phyloP scores from a whole-genome alignment of 2,329 filamentous ascomycete species.

The Pyricularia sp. region DNA sequence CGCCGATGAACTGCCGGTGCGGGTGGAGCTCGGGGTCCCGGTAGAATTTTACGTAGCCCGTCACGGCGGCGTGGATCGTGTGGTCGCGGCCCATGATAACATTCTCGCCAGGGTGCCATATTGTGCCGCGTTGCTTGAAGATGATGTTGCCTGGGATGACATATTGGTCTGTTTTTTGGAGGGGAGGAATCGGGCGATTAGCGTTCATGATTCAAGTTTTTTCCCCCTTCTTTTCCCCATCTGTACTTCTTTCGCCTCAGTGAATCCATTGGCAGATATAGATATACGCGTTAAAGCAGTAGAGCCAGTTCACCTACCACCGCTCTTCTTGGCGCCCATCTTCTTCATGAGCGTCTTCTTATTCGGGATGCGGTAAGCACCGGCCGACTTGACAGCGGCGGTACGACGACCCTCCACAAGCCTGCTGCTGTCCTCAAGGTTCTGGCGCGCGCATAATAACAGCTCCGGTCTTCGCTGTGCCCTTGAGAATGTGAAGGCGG shows the following conservation, averaged over 20 bases:
- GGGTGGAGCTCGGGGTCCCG: constrained; percentile 75
- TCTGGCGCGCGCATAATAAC: constrained; percentile 20
- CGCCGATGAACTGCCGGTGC: constrained; percentile 87
- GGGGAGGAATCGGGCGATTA: not conserved
- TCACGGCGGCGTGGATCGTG: constrained; percentile 78
- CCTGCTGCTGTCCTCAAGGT: constrained; percentile 26
- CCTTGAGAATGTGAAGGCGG: constrained; percentile 10
- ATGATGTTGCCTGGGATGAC: constrained; percentile 96
- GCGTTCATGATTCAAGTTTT: not conserved
- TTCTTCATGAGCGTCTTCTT: constrained; percentile 64
- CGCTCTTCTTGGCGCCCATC: constrained; percentile 86
- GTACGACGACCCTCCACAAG: constrained; percentile 41
- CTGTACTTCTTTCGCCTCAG: not conserved
- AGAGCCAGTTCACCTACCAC: constrained; percentile 47
- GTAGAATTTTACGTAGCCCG: constrained; percentile 96
- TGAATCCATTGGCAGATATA: not conserved
- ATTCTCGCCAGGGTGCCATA: constrained; percentile 94
- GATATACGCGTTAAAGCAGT: not conserved
- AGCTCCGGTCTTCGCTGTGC: constrained; percentile 14
- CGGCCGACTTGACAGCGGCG: constrained; percentile 54
- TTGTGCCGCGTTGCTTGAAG: constrained; percentile 90
- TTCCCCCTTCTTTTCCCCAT: not conserved
- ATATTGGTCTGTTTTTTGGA: constrained; percentile 58
- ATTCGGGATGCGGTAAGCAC: constrained; percentile 55
- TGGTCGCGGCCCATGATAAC: constrained; percentile 92